Evolutionary conservation across 192 early-diverging fungal species (phyloP).

Genomic region (Hyaloraphidium curvatum): DNA sequence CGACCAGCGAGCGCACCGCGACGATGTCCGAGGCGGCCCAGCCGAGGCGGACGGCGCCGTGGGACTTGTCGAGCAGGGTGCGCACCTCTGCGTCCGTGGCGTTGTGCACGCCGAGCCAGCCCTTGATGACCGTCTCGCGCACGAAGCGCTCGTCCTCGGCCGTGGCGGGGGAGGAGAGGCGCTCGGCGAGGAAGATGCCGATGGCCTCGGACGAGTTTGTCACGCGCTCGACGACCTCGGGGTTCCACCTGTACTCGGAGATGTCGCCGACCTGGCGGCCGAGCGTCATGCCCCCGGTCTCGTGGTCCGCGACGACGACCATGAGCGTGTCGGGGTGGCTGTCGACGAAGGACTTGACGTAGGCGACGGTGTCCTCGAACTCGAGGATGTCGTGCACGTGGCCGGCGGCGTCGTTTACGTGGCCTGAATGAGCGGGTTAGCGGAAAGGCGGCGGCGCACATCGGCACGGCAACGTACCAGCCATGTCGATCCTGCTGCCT

Average conservation of each 20-base stretch:
- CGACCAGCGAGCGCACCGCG: slow-evolving; percentile 20
- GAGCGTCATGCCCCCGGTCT: slow-evolving; percentile 85
- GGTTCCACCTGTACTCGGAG: slow-evolving; percentile 77
- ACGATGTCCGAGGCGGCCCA: slow-evolving; percentile 28
- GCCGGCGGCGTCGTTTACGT: slow-evolving; percentile 78
- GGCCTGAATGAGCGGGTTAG: slow-evolving; percentile 23
- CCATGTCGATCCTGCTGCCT: slow-evolving; percentile 67
- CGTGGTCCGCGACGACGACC: slow-evolving; percentile 87
- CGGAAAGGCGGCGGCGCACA: no score
- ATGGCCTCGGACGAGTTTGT: slow-evolving; percentile 41
- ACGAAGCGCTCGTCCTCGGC: slow-evolving; percentile 13
- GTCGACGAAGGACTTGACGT: slow-evolving; percentile 60
- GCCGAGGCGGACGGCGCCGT: slow-evolving; percentile 15
- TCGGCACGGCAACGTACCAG: slow-evolving; percentile 2
- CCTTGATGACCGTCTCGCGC: slow-evolving; percentile 31
- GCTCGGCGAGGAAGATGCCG: slow-evolving; percentile 22
- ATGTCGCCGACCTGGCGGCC: slow-evolving; percentile 53
- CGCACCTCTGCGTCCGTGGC: slow-evolving; percentile 42
- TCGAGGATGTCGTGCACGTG: slow-evolving; percentile 83
- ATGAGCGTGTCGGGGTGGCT: slow-evolving; percentile 65
- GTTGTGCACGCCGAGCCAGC: slow-evolving; percentile 53
- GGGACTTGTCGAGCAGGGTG: slow-evolving; percentile 16
- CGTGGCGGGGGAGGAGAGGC: slow-evolving; percentile 5
- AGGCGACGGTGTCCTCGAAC: slow-evolving; percentile 57
- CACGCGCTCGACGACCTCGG: slow-evolving; percentile 46